Base-by-base conservation (phyloP, 148 eudicot species). In the Amaranthus cruentus region DNA sequence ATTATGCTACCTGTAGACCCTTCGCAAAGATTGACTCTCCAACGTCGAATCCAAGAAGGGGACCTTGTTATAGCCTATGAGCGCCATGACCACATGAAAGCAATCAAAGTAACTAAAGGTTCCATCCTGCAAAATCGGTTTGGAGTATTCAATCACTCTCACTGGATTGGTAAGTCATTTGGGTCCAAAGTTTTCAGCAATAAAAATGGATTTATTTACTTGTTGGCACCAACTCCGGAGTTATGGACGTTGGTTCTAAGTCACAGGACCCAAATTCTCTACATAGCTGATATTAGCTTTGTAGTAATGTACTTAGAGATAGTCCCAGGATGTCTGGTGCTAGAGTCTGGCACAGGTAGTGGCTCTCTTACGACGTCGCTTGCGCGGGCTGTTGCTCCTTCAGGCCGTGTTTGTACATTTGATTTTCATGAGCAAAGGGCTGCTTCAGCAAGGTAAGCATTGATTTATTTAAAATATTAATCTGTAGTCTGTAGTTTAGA, bases 361-460 rank as follows among this genome's bases (percentile, higher is more conserved):
- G 98, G 98, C 46, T 91, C 98, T 1, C 84, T 94, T 68, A 80
- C 82, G 43, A 90, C 97, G 52, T 89, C 96, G 4, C 90, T 94
- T 77, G 96, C 97, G 1, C 81, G 97, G 81, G 97, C 93, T 65
- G 87, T 94, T 6, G 96, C 93, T 51, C 93, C 96, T 1, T 75
- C 77, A 0, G 98, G 98, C 10, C 97, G 88, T 73, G 91, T 94
- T 13, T 88, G 87, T 71, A 89, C 97, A 12, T 95, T 90, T 77
- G 97, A 95, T 88, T 95, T 95, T 70, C 98, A 95, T 83, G 96
- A 94, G 77, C 85, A 86, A 75, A 87, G 98, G 78, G 98, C 96
- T 81, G 83, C 76, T 46, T 85, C 88, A 5, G 98, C 98, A 48
- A 90, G 98, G 97, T 93, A 64, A 81, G 78, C 47, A 47, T 6